Conservation (phyloP, 768 basidiomycete species). For the Tulasnella sp. region DNA sequence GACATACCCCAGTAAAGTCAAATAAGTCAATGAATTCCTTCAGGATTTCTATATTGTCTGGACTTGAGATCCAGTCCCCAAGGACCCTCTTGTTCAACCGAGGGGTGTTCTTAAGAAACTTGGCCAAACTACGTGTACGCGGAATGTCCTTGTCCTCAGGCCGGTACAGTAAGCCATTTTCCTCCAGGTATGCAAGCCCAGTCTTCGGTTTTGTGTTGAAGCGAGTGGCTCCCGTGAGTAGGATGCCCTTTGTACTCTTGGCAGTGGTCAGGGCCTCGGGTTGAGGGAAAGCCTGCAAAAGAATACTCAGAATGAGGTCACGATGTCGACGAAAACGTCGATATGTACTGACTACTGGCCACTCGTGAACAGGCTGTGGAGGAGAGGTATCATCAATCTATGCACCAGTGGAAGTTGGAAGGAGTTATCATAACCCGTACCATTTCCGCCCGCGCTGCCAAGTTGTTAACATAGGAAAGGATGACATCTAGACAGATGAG, state of each 20-base stretch:
- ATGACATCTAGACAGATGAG: constrained; percentile 81
- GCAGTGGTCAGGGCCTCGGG: constrained; percentile 48
- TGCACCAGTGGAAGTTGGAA: no score
- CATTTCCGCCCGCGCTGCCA: constrained; percentile 56
- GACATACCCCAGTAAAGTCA: constrained; percentile 74
- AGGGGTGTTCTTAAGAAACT: constrained; percentile 73
- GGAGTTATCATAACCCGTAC: constrained; percentile 31
- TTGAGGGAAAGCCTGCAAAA: constrained; percentile 15
- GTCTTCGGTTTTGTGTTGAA: constrained; percentile 92
- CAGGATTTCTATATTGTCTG: constrained; percentile 75
- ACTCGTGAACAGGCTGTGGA: constrained; percentile 37
- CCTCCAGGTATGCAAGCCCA: constrained; percentile 83
- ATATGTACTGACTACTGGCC: constrained; percentile 48
- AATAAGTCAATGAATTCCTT: constrained; percentile 82
- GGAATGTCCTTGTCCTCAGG: constrained; percentile 32
- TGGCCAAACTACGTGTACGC: constrained; percentile 61
- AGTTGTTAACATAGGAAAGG: constrained; percentile 76
- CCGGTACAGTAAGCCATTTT: constrained; percentile 67
- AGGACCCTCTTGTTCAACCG: constrained; percentile 85
- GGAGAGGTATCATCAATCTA: no score
- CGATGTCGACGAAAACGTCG: neutral
- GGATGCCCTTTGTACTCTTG: constrained; percentile 80
- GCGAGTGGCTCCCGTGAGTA: constrained; percentile 68
- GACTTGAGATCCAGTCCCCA: constrained; percentile 85
- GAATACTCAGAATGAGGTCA: neutral